Percentiles rank a stretch among this genome's conserved stretches.
phyloP scores from a whole-genome alignment of 176 grass and related monocot genomes.

The Cymbopogon citratus region DNA sequence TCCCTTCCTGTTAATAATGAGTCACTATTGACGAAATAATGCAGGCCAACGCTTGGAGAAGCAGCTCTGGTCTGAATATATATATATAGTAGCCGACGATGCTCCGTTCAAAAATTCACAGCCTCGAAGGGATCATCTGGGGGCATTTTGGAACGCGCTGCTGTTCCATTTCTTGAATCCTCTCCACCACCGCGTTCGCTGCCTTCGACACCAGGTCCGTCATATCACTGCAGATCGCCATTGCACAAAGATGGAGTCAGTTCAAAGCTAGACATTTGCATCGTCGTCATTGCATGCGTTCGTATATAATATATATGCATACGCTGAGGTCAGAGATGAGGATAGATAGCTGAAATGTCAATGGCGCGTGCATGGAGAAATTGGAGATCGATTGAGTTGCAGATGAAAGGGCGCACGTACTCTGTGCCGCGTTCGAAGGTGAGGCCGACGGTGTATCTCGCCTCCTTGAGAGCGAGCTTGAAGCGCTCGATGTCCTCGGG shows the following conservation, averaged over 20 bases:
- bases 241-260: background rate
- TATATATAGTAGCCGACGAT: background rate
- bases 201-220: conserved; percentile 23
- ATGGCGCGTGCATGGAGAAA: background rate
- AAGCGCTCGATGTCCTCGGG: conserved; percentile 40
- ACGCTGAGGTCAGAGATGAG: background rate
- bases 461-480: conserved; percentile 47
- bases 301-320: too few species aligned
- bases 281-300: background rate
- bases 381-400: background rate
- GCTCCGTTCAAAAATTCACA: conserved; percentile 22
- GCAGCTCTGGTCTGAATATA: background rate
- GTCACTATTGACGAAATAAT: background rate
- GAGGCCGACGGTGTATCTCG: conserved; percentile 64
- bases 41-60: background rate
- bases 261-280: background rate
- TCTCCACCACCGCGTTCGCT: conserved; percentile 19
- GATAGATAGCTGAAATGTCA: too few species aligned
- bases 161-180: background rate
- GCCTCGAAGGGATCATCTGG: conserved; percentile 35
- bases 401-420: conserved; percentile 22
- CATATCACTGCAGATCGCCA: conserved; percentile 34
- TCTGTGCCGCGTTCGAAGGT: conserved; percentile 60
- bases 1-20: conserved; percentile 20
- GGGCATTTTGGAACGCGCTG: background rate